Base-by-base conservation (phyloP, 164 flowering plant genomes). In the Magnolia kwangsiensis region DNA sequence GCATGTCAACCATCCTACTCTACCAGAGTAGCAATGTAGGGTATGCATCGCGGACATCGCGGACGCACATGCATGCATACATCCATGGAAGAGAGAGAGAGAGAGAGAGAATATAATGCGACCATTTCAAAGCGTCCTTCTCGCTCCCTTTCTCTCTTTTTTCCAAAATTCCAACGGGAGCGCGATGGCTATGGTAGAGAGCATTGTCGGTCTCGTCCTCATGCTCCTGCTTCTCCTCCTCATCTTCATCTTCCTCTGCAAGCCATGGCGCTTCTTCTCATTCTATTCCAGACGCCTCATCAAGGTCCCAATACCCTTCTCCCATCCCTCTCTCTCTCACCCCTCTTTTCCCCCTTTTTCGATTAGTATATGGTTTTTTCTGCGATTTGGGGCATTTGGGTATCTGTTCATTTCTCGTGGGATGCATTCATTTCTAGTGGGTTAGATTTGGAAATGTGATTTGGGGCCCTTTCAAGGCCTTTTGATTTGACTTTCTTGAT, bases 181-280 rank as follows among this genome's bases (percentile, higher is more conserved):
- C 23, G 76, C 78, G 82, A 86, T 84, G 91, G 85, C 86, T 84
- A 84, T 82, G 84, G 67, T 73, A 61, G 85, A 69, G 66, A 79
- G 81, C 88, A 84, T 88, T 86, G 86, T 82, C 72, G 81, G 73
- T 77, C 70, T 88, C 81, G 20, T 77, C 31, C 87, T 91, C 77
- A 86, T 91, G 91, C 80, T 94, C 69, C 79, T 87, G 70, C 74
- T 95, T 68, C 55, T 95, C 82, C 9, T 90, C 73, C 21, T 90
- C 75, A 72, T 90, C 81, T 16, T 92, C 85, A 21, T 92, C 78
- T 50, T 90, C 71, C 86, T 83, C 86, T 92, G 91, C 78, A 87
- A 85, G 72, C 96, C 97, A 80, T 95, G 98, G 97, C 94, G 95
- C 37, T 85, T 83, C 83, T 83, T 91, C 82, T 65, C 82, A 73